A percentile compares a stretch with the other conserved stretches of the same genome.
These are phyloP conservation scores for Penicillium egyptiacum DNA, from an alignment of 495 filamentous ascomycete species.

Conservation along the genomic window DNA sequence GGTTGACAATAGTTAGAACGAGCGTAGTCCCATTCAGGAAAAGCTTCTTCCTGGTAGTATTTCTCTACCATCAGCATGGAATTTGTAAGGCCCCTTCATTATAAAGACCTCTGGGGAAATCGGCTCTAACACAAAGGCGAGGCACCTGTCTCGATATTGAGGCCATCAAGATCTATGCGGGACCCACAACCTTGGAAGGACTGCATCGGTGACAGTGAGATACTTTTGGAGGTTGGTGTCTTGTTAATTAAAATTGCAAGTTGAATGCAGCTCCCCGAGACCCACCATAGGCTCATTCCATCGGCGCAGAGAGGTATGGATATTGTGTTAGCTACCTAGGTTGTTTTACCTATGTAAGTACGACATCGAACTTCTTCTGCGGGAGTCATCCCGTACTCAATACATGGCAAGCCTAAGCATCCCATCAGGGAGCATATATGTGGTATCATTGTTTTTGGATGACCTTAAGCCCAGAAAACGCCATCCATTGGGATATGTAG, in stretches of 20 bases:
- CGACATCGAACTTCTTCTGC: not conserved
- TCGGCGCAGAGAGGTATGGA: not conserved
- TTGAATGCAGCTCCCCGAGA: not conserved
- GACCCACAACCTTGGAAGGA: not conserved
- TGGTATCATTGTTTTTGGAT: conserved; percentile 4
- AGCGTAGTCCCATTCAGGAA: too few species aligned
- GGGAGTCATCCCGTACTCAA: not conserved
- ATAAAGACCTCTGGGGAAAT: not conserved
- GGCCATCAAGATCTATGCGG: not conserved
- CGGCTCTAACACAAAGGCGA: not conserved
- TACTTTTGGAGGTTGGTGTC: not conserved
- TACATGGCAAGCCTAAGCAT: conserved; percentile 8
- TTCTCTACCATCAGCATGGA: not conserved
- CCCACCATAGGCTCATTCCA: not conserved
- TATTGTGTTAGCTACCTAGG: not conserved
- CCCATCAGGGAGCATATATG: conserved; percentile 5
- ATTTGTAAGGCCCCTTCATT: not conserved
- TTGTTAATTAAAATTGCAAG: not conserved
- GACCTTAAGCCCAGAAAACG: conserved; percentile 15
- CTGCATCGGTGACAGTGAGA: not conserved
- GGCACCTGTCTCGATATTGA: not conserved
- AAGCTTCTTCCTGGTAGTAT: not conserved
- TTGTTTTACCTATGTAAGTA: not conserved
- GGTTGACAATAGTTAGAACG: too few species aligned
- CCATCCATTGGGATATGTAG: conserved; percentile 17